phyloP scores from a whole-genome alignment of 306 rosid species.

The Gastrolobium bilobum region DNA sequence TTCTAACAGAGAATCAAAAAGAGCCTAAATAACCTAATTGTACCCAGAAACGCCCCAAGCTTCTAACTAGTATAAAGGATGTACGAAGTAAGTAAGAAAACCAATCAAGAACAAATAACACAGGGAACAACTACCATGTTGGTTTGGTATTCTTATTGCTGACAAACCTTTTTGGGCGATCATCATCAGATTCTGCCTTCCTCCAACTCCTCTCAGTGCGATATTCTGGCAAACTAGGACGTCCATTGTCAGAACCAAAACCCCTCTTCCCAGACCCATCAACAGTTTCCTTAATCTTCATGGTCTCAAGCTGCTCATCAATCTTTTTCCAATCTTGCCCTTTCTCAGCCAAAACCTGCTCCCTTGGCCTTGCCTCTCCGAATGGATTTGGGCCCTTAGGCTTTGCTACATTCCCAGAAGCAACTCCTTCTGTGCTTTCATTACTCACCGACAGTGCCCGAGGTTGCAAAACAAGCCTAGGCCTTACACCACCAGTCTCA shows the following conservation, averaged over 20 bases:
- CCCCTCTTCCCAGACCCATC: conserved; percentile 69
- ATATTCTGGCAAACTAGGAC: conserved; percentile 52
- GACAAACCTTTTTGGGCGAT: conserved; percentile 69
- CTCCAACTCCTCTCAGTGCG: conserved; percentile 77
- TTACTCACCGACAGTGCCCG: conserved; percentile 61
- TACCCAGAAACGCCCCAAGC: conserved; percentile 5
- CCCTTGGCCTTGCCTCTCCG: conserved; percentile 94
- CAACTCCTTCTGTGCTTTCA: conserved; percentile 60
- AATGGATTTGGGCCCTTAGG: conserved; percentile 76
- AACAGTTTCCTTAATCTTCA: conserved; percentile 68
- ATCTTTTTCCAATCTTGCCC: conserved; percentile 94
- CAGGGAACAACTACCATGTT: neutral
- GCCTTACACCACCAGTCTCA: conserved; percentile 62
- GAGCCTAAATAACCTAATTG: conserved; percentile 17
- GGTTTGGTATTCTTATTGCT: neutral
- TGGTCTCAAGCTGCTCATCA: conserved; percentile 81
- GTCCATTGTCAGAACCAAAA: conserved; percentile 62
- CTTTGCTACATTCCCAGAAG: conserved; percentile 53
- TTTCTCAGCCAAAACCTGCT: conserved; percentile 93
- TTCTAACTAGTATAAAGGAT: neutral
- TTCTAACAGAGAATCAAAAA: conserved; percentile 9
- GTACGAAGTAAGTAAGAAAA: conserved; percentile 16
- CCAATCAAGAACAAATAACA: conserved; percentile 4
- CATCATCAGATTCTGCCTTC: conserved; percentile 64
- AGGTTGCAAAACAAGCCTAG: conserved; percentile 85